phyloP scores from a whole-genome alignment of 805 yeast species.

The Teunomyces kruisii region DNA sequence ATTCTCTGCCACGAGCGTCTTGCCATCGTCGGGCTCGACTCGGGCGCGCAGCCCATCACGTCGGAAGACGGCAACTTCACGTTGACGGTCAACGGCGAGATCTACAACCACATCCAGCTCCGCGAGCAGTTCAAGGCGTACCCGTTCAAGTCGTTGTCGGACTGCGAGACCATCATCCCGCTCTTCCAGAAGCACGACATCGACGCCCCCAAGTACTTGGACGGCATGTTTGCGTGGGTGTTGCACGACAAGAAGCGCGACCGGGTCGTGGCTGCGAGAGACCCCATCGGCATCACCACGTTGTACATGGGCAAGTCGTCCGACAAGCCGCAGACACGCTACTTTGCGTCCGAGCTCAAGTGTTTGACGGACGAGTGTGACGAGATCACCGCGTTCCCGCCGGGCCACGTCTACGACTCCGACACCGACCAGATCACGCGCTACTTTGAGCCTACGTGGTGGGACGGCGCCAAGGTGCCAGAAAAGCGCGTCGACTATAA shows the following conservation, averaged over 20 bases:
- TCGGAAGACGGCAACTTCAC: slow-evolving; percentile 71
- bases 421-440: slow-evolving; percentile 80
- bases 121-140: slow-evolving; percentile 76
- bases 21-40: slow-evolving; percentile 94
- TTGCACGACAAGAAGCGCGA: slow-evolving; percentile 81
- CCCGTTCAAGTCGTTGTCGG: slow-evolving; percentile 79
- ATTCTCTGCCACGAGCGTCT: slow-evolving; percentile 93
- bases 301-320: slow-evolving; percentile 88
- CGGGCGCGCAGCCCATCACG: slow-evolving; percentile 97
- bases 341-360: slow-evolving; percentile 92
- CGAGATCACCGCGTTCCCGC: slow-evolving; percentile 90
- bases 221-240: slow-evolving; percentile 98
- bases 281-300: slow-evolving; percentile 96
- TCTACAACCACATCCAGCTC: slow-evolving; percentile 91
- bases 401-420: slow-evolving; percentile 96
- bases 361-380: slow-evolving; percentile 95
- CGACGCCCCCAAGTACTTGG: slow-evolving; percentile 90
- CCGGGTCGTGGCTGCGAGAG: slow-evolving; percentile 94
- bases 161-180: slow-evolving; percentile 98
- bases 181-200: slow-evolving; percentile 79
- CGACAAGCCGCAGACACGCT: slow-evolving; percentile 71
- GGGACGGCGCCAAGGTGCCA: slow-evolving; percentile 80
- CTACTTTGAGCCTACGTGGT: slow-evolving; percentile 93
- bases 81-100: slow-evolving; percentile 95
- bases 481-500: slow-evolving; percentile 70